phyloP scores from a whole-genome alignment of 331 rosid species.

The Telfairia occidentalis region DNA sequence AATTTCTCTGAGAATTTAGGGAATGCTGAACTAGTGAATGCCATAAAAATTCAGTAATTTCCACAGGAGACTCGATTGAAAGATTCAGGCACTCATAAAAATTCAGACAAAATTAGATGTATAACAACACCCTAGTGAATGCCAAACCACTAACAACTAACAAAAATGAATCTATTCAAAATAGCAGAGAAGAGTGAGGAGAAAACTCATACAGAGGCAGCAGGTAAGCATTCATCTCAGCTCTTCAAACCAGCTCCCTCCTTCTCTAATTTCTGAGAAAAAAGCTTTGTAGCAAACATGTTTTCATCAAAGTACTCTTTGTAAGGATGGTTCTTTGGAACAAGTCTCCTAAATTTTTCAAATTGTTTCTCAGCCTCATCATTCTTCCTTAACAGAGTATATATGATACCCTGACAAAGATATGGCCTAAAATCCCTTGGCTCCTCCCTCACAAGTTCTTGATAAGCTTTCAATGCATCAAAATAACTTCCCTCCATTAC shows the following conservation, averaged over 20 bases:
- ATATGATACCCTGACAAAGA: slow-evolving; percentile 73
- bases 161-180: slow-evolving; percentile 6
- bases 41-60: slow-evolving; percentile 3
- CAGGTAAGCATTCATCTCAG: slow-evolving; percentile 14
- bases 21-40: background rate
- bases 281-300: slow-evolving; percentile 51
- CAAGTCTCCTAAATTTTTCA: slow-evolving; percentile 52
- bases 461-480: slow-evolving; percentile 61
- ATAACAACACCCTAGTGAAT: background rate
- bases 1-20: background rate
- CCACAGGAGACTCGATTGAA: background rate
- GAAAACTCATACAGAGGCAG: slow-evolving; percentile 6
- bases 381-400: slow-evolving; percentile 48
- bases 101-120: background rate
- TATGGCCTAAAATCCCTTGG: slow-evolving; percentile 87
- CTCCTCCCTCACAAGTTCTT: slow-evolving; percentile 64
- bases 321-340: slow-evolving; percentile 73
- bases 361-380: slow-evolving; percentile 77
- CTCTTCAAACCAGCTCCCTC: slow-evolving; percentile 27
- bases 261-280: slow-evolving; percentile 37
- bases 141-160: background rate
- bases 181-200: background rate
- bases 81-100: background rate
- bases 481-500: slow-evolving; percentile 52
- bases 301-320: slow-evolving; percentile 59